Percentiles rank a stretch among this genome's conserved stretches.
phyloP scores from a whole-genome alignment of 1,139 yeast species.

The Groenewaldozyma auringiensis region DNA sequence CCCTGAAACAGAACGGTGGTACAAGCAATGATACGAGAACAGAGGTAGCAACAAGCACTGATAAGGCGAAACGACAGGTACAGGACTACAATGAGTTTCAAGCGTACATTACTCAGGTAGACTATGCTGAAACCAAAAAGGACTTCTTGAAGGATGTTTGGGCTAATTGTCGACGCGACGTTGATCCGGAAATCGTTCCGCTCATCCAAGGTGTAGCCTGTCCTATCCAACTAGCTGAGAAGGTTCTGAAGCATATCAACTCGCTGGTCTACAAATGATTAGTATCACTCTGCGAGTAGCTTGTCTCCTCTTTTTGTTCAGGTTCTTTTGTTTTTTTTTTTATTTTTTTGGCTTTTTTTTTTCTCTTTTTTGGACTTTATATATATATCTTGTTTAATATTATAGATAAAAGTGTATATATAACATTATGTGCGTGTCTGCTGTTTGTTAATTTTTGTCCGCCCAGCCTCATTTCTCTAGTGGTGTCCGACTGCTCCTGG shows the following conservation, averaged over 20 bases:
- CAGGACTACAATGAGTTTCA: background rate
- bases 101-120: constrained; percentile 1
- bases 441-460: too few relatives aligned
- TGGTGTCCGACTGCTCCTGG: background rate
- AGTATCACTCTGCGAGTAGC: background rate
- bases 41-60: background rate
- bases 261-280: constrained; percentile 5
- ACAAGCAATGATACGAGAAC: background rate
- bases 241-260: constrained; percentile 12
- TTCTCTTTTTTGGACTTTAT: background rate
- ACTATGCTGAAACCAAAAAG: background rate
- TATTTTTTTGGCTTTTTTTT: background rate
- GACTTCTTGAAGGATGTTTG: background rate
- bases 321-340: background rate
- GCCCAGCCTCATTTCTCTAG: background rate
- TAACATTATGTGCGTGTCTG: too few relatives aligned
- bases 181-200: constrained; percentile 22
- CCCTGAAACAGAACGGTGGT: too few relatives aligned
- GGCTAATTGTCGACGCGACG: constrained; percentile 2
- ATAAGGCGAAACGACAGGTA: background rate
- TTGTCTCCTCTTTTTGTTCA: background rate
- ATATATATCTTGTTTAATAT: background rate
- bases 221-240: constrained; percentile 18
- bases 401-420: background rate
- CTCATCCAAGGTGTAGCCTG: constrained; percentile 23